A percentile compares a stretch with the other conserved stretches of the same genome.
phyloP scores from a whole-genome alignment of 192 early-diverging fungal species.

The Lunasporangiospora selenospora region DNA sequence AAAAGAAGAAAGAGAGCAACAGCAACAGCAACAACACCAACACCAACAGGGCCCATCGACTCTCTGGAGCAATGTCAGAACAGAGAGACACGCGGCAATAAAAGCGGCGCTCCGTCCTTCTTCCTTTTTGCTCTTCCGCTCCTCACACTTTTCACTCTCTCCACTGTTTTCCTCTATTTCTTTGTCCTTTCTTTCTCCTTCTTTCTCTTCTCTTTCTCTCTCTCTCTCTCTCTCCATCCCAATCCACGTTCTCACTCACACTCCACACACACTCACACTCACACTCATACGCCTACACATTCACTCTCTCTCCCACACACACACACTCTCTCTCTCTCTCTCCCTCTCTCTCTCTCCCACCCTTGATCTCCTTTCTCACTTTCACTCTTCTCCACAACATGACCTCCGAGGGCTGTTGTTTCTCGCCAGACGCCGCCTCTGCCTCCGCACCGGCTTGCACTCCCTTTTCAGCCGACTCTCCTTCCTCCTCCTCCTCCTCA shows the following conservation, averaged over 20 bases:
- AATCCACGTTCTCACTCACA: not conserved
- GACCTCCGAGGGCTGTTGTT: not conserved
- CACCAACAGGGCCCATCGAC: too few species aligned
- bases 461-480: too few species aligned
- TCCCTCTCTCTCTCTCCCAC: not conserved
- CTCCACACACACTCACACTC: not conserved
- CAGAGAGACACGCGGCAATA: too few species aligned
- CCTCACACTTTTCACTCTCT: not conserved
- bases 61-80: too few species aligned
- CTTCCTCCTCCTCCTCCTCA: not conserved
- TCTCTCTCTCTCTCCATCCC: not conserved
- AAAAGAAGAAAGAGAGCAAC: too few species aligned
- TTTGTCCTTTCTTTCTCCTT: constrained; percentile 13
- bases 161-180: not conserved
- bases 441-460: not conserved
- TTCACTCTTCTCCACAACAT: not conserved
- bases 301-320: not conserved
- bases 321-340: not conserved
- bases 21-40: too few species aligned
- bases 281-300: not conserved
- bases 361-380: not conserved
- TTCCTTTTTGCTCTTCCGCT: constrained; percentile 9
- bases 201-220: constrained; percentile 4
- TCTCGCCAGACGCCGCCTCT: not conserved
- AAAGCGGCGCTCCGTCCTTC: too few species aligned